These are phyloP conservation scores for Bretschneidera sinensis DNA, from an alignment of 345 rosid species.

Conservation along the genomic window DNA sequence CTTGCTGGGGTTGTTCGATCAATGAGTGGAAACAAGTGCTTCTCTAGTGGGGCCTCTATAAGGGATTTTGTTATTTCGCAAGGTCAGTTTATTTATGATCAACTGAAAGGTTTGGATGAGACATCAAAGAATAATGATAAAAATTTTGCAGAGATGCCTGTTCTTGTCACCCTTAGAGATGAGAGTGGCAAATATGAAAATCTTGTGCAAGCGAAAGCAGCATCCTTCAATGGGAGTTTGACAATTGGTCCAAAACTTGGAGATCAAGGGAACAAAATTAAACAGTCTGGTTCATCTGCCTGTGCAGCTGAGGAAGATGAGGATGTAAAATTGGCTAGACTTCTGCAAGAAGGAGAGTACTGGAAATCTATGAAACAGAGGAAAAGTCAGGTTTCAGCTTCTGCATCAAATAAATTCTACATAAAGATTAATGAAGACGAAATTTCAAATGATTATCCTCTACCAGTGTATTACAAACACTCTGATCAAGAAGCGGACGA, in stretches of 20 bases:
- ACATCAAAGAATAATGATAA: conserved; percentile 40
- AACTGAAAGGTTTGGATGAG: conserved; percentile 61
- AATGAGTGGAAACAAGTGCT: conserved; percentile 45
- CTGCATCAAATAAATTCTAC: conserved; percentile 44
- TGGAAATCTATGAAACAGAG: conserved; percentile 55
- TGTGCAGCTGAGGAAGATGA: conserved; percentile 49
- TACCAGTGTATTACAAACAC: conserved; percentile 66
- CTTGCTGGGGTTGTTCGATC: conserved; percentile 55
- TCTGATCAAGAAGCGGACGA: conserved; percentile 66
- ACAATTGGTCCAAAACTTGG: conserved; percentile 36
- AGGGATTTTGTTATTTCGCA: conserved; percentile 54
- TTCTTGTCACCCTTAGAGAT: conserved; percentile 48
- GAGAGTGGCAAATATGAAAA: conserved; percentile 33
- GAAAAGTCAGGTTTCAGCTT: conserved; percentile 34
- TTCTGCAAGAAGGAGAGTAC: conserved; percentile 71
- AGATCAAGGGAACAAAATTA: conserved; percentile 15
- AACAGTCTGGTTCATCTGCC: conserved; percentile 19
- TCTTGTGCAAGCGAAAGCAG: conserved; percentile 17
- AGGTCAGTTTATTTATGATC: conserved; percentile 65
- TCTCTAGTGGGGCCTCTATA: conserved; percentile 36
- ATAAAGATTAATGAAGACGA: conserved; percentile 84
- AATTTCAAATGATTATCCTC: conserved; percentile 78
- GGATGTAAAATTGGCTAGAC: conserved; percentile 52
- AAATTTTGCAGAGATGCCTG: conserved; percentile 41
- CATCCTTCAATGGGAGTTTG: conserved; percentile 27